phyloP scores from a whole-genome alignment of 2,329 filamentous ascomycete species.

The Drechslerella coelobrocha region DNA sequence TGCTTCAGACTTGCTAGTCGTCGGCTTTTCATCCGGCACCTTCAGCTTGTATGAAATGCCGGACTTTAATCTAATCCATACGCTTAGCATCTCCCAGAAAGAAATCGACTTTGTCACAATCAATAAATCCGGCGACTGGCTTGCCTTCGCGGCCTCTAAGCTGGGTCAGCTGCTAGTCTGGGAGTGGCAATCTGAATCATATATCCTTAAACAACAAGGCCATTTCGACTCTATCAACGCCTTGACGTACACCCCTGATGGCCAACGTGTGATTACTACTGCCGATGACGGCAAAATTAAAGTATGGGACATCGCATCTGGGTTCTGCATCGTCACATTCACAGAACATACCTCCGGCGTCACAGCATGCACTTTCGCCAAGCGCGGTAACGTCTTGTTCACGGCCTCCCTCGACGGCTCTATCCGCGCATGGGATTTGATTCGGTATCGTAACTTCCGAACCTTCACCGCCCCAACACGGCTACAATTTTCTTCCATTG shows the following conservation, averaged over 20 bases:
- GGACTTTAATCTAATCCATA: slow-evolving; percentile 94
- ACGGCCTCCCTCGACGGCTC: slow-evolving; percentile 95
- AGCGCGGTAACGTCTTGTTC: slow-evolving; percentile 93
- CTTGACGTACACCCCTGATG: slow-evolving; percentile 89
- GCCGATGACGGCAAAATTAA: slow-evolving; percentile 98
- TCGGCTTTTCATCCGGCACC: slow-evolving; percentile 91
- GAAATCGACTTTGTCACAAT: slow-evolving; percentile 94
- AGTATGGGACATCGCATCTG: slow-evolving; percentile 95
- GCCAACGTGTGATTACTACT: slow-evolving; percentile 88
- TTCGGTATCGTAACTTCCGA: slow-evolving; percentile 94
- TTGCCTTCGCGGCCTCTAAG: slow-evolving; percentile 94
- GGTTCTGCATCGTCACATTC: slow-evolving; percentile 97
- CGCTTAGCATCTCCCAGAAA: slow-evolving; percentile 90
- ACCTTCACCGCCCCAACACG: slow-evolving; percentile 94
- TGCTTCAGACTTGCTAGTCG: slow-evolving; percentile 87
- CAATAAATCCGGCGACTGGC: slow-evolving; percentile 93
- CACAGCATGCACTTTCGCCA: slow-evolving; percentile 92
- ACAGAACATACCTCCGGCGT: slow-evolving; percentile 95
- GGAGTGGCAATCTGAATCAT: slow-evolving; percentile 99
- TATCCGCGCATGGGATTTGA: slow-evolving; percentile 91
- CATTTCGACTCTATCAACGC: slow-evolving; percentile 97
- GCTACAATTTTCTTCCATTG: slow-evolving; percentile 89
- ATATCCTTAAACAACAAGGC: slow-evolving; percentile 96
- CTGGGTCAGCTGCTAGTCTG: slow-evolving; percentile 95
- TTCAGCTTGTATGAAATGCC: slow-evolving; percentile 96